Percentiles rank a stretch among this genome's conserved stretches.
phyloP scores from a whole-genome alignment of 2,329 filamentous ascomycete species.

The Rosellinia necatrix region DNA sequence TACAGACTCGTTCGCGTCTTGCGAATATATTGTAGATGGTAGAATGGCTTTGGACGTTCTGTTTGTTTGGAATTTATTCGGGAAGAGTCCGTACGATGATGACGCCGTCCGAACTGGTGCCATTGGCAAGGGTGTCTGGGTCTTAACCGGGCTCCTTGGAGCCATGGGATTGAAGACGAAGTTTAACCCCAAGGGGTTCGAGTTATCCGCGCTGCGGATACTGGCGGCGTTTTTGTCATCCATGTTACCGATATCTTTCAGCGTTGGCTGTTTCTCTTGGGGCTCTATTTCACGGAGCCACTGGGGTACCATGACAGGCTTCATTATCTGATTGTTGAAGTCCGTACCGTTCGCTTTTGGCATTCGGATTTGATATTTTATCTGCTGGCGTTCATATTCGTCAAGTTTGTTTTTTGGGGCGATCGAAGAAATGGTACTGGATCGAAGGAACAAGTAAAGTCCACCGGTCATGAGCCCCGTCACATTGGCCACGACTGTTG shows the following conservation, averaged over 20 bases:
- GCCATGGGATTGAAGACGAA: conserved; percentile 36
- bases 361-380: conserved; percentile 43
- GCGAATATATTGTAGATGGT: conserved; percentile 54
- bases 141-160: conserved; percentile 40
- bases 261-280: conserved; percentile 43
- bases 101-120: conserved; percentile 44
- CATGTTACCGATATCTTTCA: conserved; percentile 39
- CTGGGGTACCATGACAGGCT: conserved; percentile 40
- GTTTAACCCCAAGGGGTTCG: conserved; percentile 44
- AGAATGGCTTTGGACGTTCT: conserved; percentile 46
- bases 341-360: conserved; percentile 33
- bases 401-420: conserved; percentile 51
- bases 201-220: conserved; percentile 29
- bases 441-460: conserved; percentile 69
- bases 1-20: conserved; percentile 25
- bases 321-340: conserved; percentile 43
- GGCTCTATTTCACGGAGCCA: conserved; percentile 42
- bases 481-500: conserved; percentile 68
- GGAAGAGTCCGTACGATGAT: conserved; percentile 47
- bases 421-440: conserved; percentile 63
- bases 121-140: conserved; percentile 36
- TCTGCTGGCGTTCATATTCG: conserved; percentile 52
- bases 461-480: conserved; percentile 68
- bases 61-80: conserved; percentile 38
- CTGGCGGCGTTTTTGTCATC: conserved; percentile 25